Percentiles rank a stretch among this genome's conserved stretches.
These are phyloP conservation scores for Neotropicomus parvogracilis DNA, from an alignment of 1,284 basidiomycete genomes.

Conservation along the genomic window DNA sequence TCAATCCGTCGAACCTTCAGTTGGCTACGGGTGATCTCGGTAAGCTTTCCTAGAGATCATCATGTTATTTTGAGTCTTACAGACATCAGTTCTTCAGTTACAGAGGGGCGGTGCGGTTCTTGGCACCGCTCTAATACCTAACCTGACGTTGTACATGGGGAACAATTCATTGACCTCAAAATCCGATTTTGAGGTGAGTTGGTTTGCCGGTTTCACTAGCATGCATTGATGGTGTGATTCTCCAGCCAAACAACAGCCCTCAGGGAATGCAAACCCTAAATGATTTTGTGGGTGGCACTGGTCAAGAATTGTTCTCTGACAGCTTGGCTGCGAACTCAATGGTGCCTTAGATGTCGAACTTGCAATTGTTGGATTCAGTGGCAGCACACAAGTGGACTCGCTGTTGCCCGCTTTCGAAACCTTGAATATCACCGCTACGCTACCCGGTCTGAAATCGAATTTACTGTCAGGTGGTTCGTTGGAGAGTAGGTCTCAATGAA, in stretches of 20 bases:
- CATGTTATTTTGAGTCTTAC: background rate
- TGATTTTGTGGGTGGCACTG: constrained; percentile 64
- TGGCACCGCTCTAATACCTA: constrained; percentile 59
- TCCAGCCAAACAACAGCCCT: constrained; percentile 58
- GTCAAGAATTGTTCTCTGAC: constrained; percentile 26
- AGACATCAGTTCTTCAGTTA: constrained; percentile 49
- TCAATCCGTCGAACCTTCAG: constrained; percentile 71
- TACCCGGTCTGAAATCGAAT: constrained; percentile 61
- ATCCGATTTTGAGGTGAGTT: constrained; percentile 46
- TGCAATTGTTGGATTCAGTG: constrained; percentile 53
- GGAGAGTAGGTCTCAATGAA: constrained; percentile 37
- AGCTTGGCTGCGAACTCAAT: background rate
- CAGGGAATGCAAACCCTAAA: constrained; percentile 64
- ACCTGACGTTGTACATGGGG: constrained; percentile 55
- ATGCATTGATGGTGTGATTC: constrained; percentile 5
- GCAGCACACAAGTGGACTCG: constrained; percentile 61
- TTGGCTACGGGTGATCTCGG: constrained; percentile 58
- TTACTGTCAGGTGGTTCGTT: constrained; percentile 59
- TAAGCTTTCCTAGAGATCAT: constrained; percentile 30
- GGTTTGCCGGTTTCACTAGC: background rate
- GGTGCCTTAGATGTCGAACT: constrained; percentile 46
- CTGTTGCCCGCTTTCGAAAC: constrained; percentile 61
- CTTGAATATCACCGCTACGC: constrained; percentile 53
- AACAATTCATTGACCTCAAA: constrained; percentile 51
- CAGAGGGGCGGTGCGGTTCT: constrained; percentile 48